Evolutionary conservation across 1,139 yeast genomes (phyloP).

Genomic region (Groenewaldozyma sp.): DNA sequence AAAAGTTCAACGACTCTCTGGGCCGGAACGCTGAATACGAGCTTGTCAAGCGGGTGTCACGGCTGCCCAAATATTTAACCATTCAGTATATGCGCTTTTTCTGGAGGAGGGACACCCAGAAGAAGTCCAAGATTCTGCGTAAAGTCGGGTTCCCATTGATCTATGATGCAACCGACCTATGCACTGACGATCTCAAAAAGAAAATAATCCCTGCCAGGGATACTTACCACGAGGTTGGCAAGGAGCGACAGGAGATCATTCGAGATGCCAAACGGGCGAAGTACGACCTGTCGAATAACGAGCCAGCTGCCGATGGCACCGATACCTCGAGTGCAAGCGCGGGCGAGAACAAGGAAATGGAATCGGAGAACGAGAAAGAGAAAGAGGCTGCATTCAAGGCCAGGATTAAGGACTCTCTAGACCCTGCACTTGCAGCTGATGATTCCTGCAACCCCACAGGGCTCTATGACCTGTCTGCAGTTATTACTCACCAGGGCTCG

Average conservation of each 20-base stretch:
- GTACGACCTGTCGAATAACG: conserved; percentile 22
- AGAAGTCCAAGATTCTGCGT: conserved; percentile 86
- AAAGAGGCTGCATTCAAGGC: conserved; percentile 32
- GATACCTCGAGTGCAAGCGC: conserved; percentile 6
- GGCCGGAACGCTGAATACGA: conserved; percentile 64
- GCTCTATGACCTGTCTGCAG: conserved; percentile 71
- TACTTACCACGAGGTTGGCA: conserved; percentile 64
- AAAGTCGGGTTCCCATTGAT: conserved; percentile 85
- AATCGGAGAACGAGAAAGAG: conserved; percentile 26
- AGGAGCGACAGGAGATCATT: conserved; percentile 60
- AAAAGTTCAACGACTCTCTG: conserved; percentile 64
- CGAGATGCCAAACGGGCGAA: conserved; percentile 66
- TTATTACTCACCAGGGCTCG: conserved; percentile 90
- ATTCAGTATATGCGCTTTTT: conserved; percentile 91
- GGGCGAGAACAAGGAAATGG: conserved; percentile 30
- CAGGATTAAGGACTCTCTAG: conserved; percentile 23
- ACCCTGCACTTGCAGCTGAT: conserved; percentile 28
- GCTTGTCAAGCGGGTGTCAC: conserved; percentile 57
- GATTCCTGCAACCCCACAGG: conserved; percentile 80
- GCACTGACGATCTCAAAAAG: conserved; percentile 63
- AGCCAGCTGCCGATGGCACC: conserved; percentile 21
- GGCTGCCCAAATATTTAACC: conserved; percentile 79
- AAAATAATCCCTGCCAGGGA: conserved; percentile 69
- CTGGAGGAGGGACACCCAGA: conserved; percentile 89
- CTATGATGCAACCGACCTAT: conserved; percentile 75